Base-by-base conservation (phyloP, 2,329 filamentous ascomycete genomes). In the Paracorniculantispora psalliotae region DNA sequence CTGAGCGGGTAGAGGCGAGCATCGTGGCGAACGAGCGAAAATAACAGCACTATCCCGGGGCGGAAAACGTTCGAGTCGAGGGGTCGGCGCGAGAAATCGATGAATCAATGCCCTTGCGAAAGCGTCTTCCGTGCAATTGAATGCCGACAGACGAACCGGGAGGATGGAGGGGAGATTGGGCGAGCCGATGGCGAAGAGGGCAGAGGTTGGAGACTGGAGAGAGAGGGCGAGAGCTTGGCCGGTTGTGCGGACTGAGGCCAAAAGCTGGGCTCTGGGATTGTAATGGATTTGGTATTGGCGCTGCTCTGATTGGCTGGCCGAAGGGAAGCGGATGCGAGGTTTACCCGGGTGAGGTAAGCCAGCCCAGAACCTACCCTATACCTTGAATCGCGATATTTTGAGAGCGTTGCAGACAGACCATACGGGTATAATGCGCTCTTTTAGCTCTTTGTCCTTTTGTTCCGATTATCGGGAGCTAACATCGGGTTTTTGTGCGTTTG, bases 1-100 rank as follows among this genome's bases (percentile, higher is more conserved):
- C 77, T 66, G 77, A 78, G 73, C 80, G 78, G 69, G 77, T 71
- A 61, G 78, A 77, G 60, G 73, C 72, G 63, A 80, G 71, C 79
- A 82, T 82, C 63, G 67, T 70, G 68, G 39, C n/a, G 51, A n/a
- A 28, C 41, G 56, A 58, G 55, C 17, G 51, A 51, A 48, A 54
- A 61, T 35, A 35, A 19, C 43, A 37, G 15, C 7, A 35, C 13
- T 12, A 37, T 19, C 48, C 17, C 30, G 33, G 6, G 44, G 12
- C 52, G 15, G 17, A 35, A 19, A 17, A 30, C 21, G 8, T 44
- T 26, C 55, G 47, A 43, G 25, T 41, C 3, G 41, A 23, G 19
- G 15, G 15, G 19, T 12, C n/a, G 39, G 8, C 17, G 26, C 30
- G 15, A 13, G 17, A 12, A 26, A n/a, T 6, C 19, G 46, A 21